phyloP scores from a whole-genome alignment of 2,329 filamentous ascomycete genomes.

The Pseudogymnoascus sp. region DNA sequence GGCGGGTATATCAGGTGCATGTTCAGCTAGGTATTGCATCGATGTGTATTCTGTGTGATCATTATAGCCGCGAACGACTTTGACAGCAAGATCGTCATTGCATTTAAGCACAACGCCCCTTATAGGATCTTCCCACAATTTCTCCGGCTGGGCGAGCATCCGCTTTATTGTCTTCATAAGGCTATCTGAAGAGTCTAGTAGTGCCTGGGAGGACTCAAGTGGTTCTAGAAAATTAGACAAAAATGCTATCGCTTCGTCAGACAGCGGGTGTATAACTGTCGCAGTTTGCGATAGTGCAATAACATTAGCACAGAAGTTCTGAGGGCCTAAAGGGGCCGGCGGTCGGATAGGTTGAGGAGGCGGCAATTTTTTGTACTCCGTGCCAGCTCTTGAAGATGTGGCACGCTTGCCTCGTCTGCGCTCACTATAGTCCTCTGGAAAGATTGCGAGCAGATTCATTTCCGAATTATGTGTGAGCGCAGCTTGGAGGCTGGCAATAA shows the following conservation, averaged over 20 bases:
- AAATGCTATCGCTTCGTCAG: background rate
- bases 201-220: background rate
- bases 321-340: background rate
- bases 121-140: conserved; percentile 10
- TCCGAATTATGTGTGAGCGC: background rate
- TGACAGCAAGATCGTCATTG: conserved; percentile 11
- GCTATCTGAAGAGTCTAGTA: background rate
- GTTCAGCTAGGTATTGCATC: conserved; percentile 11
- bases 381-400: background rate
- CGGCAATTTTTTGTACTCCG: background rate
- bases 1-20: conserved; percentile 12
- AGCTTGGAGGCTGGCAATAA: background rate
- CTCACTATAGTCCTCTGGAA: background rate
- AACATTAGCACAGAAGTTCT: background rate
- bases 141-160: conserved; percentile 12
- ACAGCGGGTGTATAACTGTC: background rate
- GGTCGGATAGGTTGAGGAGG: background rate
- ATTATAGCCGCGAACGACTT: conserved; percentile 12
- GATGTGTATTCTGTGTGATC: conserved; percentile 14
- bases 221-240: background rate
- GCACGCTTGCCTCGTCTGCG: background rate
- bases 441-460: background rate
- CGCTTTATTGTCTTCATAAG: background rate
- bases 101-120: conserved; percentile 14
- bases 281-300: background rate